Percentiles rank a stretch among this genome's conserved stretches.
These are phyloP conservation scores for Lachancea thermotolerans DNA, from an alignment of 805 yeast species.

Conservation along the genomic window DNA sequence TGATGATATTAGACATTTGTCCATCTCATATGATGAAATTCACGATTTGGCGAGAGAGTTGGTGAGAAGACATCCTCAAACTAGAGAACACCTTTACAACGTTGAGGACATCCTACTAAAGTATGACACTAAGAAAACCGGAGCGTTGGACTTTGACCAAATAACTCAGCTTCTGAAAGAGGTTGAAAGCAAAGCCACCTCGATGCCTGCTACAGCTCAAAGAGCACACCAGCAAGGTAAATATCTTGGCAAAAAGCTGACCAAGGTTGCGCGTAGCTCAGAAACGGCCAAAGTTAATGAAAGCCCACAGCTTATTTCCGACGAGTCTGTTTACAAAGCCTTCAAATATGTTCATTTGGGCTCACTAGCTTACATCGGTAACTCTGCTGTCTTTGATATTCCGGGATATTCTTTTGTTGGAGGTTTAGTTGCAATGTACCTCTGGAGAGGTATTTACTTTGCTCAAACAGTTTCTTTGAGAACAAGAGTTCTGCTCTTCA, in stretches of 20 bases:
- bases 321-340: slow-evolving; percentile 48
- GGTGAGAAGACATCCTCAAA: slow-evolving; percentile 48
- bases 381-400: slow-evolving; percentile 62
- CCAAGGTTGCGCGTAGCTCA: slow-evolving; percentile 43
- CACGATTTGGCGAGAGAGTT: slow-evolving; percentile 42
- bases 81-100: slow-evolving; percentile 47
- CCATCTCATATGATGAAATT: slow-evolving; percentile 43
- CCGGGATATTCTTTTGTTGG: slow-evolving; percentile 58
- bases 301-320: slow-evolving; percentile 38
- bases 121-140: slow-evolving; percentile 42
- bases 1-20: slow-evolving; percentile 44
- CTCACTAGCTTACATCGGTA: slow-evolving; percentile 61
- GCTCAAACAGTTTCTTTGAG: slow-evolving; percentile 60
- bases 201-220: slow-evolving; percentile 70
- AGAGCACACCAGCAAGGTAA: slow-evolving; percentile 67
- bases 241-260: slow-evolving; percentile 54
- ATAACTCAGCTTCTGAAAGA: slow-evolving; percentile 44
- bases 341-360: slow-evolving; percentile 61
- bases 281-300: slow-evolving; percentile 40
- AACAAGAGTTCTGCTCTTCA: slow-evolving; percentile 54
- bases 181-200: slow-evolving; percentile 56
- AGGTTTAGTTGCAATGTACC: slow-evolving; percentile 62
- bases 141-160: slow-evolving; percentile 47
- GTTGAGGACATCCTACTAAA: slow-evolving; percentile 46
- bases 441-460: slow-evolving; percentile 67